A percentile compares a stretch with the other conserved stretches of the same genome.
Conservation (phyloP, 2,329 filamentous ascomycete genomes). For the Diaporthe sp. region DNA sequence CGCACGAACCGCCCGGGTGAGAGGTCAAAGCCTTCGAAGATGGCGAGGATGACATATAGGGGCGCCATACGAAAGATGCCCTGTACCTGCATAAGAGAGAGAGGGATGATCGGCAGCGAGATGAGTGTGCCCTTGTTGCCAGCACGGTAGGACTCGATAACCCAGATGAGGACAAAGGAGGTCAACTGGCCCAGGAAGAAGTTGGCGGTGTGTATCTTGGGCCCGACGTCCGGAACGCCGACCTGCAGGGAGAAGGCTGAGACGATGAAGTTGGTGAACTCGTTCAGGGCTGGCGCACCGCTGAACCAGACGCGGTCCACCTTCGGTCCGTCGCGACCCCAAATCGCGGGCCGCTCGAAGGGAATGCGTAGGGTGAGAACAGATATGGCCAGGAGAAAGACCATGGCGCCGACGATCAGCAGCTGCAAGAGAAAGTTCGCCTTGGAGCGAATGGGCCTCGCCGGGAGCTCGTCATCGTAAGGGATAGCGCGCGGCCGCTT, state of each 20-base stretch:
- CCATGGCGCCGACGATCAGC: not conserved
- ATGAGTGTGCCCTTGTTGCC: constrained; percentile 5
- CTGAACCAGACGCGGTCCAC: not conserved
- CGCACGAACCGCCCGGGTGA: not conserved
- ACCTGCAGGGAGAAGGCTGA: not conserved
- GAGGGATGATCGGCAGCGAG: not conserved
- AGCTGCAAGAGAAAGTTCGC: not conserved
- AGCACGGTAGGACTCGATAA: not conserved
- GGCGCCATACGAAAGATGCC: constrained; percentile 8
- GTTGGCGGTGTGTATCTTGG: not conserved
- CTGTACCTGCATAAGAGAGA: not conserved
- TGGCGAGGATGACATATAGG: not conserved
- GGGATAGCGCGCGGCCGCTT: not conserved
- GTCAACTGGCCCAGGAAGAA: constrained; percentile 10
- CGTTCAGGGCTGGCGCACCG: not conserved
- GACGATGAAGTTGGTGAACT: not conserved
- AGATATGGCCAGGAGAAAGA: not conserved
- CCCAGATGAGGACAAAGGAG: constrained; percentile 3
- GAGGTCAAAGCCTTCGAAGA: not conserved
- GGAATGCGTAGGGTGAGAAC: not conserved
- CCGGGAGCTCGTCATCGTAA: constrained; percentile 1
- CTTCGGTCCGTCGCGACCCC: not conserved
- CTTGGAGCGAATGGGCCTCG: not conserved
- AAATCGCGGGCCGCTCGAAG: not conserved
- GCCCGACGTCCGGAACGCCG: not conserved